Base-by-base conservation (phyloP, 495 filamentous ascomycete genomes). In the Penicillium daleae region DNA sequence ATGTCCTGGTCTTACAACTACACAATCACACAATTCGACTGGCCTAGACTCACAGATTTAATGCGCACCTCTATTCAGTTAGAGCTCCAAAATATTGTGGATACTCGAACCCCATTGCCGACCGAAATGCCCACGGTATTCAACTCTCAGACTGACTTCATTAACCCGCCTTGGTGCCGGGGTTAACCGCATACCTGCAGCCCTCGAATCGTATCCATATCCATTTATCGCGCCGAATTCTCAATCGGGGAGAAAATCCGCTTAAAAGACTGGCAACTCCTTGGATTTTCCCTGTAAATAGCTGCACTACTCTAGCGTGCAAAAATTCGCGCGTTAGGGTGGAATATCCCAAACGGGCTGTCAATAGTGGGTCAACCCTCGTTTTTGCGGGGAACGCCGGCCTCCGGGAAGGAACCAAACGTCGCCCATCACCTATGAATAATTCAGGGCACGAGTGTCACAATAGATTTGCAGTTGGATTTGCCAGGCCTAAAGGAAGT, bases 381-480 rank as follows among this genome's bases (percentile, higher is more conserved):
- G 21, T 22, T 46, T 48, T 59, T 64, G 61, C 61, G 61, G 61
- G 57, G 56, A 32, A 32, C 61, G 61, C 22, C 61, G 61, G 31
- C 13, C 56, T 64, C 61, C 61, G 61, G 55, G 19, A 19, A 15
- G 12, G 31, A n/a, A n/a, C n/a, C n/a, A n/a, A n/a, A n/a, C n/a
- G n/a, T n/a, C n/a, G n/a, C n/a, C n/a, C n/a, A n/a, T n/a, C n/a
- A n/a, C n/a, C n/a, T n/a, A n/a, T n/a, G n/a, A n/a, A n/a, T n/a
- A n/a, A n/a, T n/a, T n/a, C n/a, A n/a, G n/a, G n/a, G n/a, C n/a
- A n/a, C n/a, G n/a, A n/a, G n/a, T n/a, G n/a, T n/a, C n/a, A n/a
- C 44, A 24, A 3, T 4, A 48, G 4, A 26, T 26, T 48, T 3
- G 21, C 21, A 48, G 33, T 10, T 35, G 9, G 2, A 33, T 35